phyloP scores from a whole-genome alignment of 305 asterid genomes.

The Ajuga reptans region DNA sequence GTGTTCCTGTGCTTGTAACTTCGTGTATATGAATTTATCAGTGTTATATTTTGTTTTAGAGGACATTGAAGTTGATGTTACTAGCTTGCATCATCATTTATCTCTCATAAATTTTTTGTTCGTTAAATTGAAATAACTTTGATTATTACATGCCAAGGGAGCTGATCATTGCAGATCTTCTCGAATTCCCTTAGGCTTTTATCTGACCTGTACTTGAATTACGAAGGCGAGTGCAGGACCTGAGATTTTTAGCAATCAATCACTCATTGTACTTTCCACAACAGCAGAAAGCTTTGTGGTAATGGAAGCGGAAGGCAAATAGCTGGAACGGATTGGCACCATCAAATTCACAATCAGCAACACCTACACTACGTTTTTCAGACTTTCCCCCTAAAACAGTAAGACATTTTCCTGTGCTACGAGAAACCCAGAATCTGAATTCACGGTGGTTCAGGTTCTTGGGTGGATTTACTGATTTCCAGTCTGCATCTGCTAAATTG shows the following conservation, averaged over 20 bases:
- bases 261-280: conserved; percentile 45
- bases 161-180: background rate
- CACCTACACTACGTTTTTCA: conserved; percentile 34
- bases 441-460: conserved; percentile 42
- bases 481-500: conserved; percentile 49
- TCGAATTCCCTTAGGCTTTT: background rate
- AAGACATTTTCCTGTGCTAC: conserved; percentile 45
- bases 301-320: conserved; percentile 59
- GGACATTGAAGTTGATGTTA: background rate
- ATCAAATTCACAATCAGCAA: conserved; percentile 45
- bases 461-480: conserved; percentile 63
- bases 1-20: background rate
- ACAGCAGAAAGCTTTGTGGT: conserved; percentile 55
- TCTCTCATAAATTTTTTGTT: conserved; percentile 9
- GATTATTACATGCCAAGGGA: conserved; percentile 12
- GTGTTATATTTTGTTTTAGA: background rate
- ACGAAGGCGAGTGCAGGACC: background rate
- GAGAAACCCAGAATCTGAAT: conserved; percentile 54
- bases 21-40: background rate
- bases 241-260: background rate
- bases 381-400: conserved; percentile 34
- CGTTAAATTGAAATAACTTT: background rate
- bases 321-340: conserved; percentile 49
- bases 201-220: background rate
- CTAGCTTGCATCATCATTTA: background rate